Conservation (phyloP, 805 yeast genomes). For the Candida lessepsii region DNA sequence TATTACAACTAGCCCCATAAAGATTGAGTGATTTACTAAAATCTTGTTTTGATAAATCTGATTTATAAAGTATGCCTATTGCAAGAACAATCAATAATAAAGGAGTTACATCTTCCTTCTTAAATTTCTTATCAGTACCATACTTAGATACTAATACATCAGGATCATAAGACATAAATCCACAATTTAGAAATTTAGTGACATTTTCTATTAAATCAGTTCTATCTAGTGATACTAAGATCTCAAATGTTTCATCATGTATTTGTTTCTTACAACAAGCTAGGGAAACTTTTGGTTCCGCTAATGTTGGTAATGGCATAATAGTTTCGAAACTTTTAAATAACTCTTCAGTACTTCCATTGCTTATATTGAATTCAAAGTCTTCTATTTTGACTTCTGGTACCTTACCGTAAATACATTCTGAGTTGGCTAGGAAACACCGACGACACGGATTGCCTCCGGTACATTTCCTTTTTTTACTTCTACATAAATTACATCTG, state of each 20-base stretch:
- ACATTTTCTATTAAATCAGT: slow-evolving; percentile 6
- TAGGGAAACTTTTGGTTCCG: background rate
- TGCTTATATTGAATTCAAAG: slow-evolving; percentile 3
- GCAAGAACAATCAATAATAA: slow-evolving; percentile 3
- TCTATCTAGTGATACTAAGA: background rate
- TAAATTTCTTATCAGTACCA: background rate
- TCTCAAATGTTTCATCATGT: background rate
- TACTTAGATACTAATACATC: background rate
- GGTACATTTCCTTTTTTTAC: slow-evolving; percentile 9
- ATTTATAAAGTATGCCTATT: slow-evolving; percentile 4
- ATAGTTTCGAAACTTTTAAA: slow-evolving; percentile 5
- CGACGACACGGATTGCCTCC: slow-evolving; percentile 8
- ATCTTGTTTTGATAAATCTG: slow-evolving; percentile 6
- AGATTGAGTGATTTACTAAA: background rate
- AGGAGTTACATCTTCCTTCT: background rate
- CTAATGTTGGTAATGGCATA: slow-evolving; percentile 2
- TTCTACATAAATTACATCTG: slow-evolving; percentile 6
- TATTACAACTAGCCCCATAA: slow-evolving; percentile 3
- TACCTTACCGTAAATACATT: slow-evolving; percentile 4
- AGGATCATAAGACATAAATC: slow-evolving; percentile 8
- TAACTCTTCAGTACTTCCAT: slow-evolving; percentile 7
- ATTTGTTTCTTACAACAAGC: background rate
- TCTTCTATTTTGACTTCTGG: slow-evolving; percentile 3
- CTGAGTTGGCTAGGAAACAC: slow-evolving; percentile 7
- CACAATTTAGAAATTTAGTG: slow-evolving; percentile 7